Evolutionary conservation across 2,329 filamentous ascomycete species (phyloP), one percentile per base, ranked within the genome.

Genomic region (Scytalidium sp.): DNA sequence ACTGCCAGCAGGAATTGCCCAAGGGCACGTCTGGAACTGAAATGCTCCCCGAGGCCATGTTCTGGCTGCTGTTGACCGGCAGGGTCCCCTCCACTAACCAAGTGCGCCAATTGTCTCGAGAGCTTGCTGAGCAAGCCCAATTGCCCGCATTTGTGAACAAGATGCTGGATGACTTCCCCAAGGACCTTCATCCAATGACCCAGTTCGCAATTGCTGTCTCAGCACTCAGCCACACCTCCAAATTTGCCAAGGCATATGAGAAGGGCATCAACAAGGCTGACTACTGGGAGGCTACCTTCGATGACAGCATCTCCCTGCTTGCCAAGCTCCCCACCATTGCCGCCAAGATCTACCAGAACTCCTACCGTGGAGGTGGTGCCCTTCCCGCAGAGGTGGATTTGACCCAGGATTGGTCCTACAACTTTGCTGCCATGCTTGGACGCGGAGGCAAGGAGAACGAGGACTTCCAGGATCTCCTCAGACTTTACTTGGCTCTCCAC

Each of bases 1-100:
- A 99, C 67, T 99, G 94, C 76, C 94, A 97, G 68, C 83, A 85
- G 60, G 87, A 91, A 70, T 84, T 97, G 15, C 92, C 94, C 67
- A 97, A 97, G 78, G 94, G 93, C 60, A 90, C 81, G 52, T 83
- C 88, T 2, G 90, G 93, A 63, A 95, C 90, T 5, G 93, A 97
- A 75, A 99, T 97, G 94, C 82, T 97, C 11, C 94, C 94, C 43
- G 94, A 99, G 73, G 85, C 93, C 70, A 99, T 99, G 94, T 99
- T 99, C 80, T 99, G 94, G 94, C 84, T 97, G 40, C 84, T 99
- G 45, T 79, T 99, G 60, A 99, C 94, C 9, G 94, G 94, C 52
- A 81, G 95, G 71, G 88, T 97, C 19, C 94, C 94, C 20, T 89
- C 88, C 1, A 87, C 85, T 19, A 75, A 75, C 55, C 94, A 99